Evolutionary conservation across 1,284 basidiomycete species (phyloP), one percentile per base, ranked within the genome.

Genomic region (Golubevia sp.): DNA sequence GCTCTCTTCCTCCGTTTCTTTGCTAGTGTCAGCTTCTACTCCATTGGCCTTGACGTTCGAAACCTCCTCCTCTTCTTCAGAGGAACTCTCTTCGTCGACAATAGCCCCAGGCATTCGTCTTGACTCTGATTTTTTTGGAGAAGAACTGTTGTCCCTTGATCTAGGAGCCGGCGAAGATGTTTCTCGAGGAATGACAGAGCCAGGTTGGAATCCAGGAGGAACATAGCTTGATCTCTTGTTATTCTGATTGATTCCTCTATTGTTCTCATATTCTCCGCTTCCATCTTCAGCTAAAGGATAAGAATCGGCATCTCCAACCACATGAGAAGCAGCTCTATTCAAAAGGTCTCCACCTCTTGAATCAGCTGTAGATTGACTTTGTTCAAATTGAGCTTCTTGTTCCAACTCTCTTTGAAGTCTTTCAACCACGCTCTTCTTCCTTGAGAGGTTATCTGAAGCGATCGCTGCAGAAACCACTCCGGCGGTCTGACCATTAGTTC

Each of bases 341-440:
- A 79, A 27, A 23, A 77, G 68, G 48, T 77, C 74, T 55, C 74
- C 70, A 11, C 67, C 60, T 3, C 66, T 55, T 20, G 74, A 48
- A 54, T 70, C 72, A 13, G 73, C 64, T 56, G 74, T 73, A 27
- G 64, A 61, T 20, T 65, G 62, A 4, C 67, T 50, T 48, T 76
- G 75, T 52, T 77, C 72, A 30, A 38, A 74, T 50, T 71, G 69
- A 6, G 75, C 75, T 20, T 77, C 75, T 50, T 76, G 67, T 54
- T 77, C 61, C 51, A 77, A 63, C 64, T 77, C 75, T 59, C 71
- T 76, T 44, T 65, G 71, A 30, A 77, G 30, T 1, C 75, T 65
- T 7, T 56, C 67, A 2, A 67, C 68, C n/a, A 69, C 70, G 58
- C 74, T 67, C 23, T 26, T 26, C 23, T 11, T 52, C 23, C 23